Evolutionary conservation across 495 filamentous ascomycete species (phyloP).

Genomic region (Pseudomonodictys pantanalensis): DNA sequence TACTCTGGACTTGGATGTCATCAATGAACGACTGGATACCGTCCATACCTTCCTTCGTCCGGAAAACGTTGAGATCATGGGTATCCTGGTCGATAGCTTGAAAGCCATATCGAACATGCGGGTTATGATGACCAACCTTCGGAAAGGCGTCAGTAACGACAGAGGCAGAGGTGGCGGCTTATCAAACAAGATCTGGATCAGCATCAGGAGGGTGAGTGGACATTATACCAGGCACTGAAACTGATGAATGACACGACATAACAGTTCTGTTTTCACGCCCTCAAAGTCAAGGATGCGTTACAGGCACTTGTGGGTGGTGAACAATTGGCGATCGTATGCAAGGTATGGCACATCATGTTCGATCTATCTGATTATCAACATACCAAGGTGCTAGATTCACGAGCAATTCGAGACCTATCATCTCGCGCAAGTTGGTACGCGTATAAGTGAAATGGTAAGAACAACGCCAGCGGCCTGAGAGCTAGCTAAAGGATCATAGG

Average conservation of each 20-base stretch:
- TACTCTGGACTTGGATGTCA: slow-evolving; percentile 62
- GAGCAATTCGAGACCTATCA: slow-evolving; percentile 44
- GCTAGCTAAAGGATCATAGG: no score
- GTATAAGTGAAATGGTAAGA: slow-evolving; percentile 63
- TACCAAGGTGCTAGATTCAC: slow-evolving; percentile 35
- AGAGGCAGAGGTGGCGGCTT: slow-evolving; percentile 57
- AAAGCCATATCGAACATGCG: slow-evolving; percentile 78
- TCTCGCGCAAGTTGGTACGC: slow-evolving; percentile 64
- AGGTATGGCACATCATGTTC: no score
- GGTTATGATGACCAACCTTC: slow-evolving; percentile 64
- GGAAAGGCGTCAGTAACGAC: slow-evolving; percentile 68
- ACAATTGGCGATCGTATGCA: slow-evolving; percentile 53
- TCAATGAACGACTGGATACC: slow-evolving; percentile 70
- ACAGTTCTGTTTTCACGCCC: slow-evolving; percentile 63
- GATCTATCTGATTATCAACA: slow-evolving; percentile 2
- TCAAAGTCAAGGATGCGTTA: slow-evolving; percentile 66
- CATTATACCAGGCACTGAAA: not conserved
- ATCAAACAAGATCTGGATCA: slow-evolving; percentile 69
- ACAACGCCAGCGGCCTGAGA: no score
- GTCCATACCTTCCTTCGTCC: slow-evolving; percentile 66
- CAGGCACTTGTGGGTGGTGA: slow-evolving; percentile 58
- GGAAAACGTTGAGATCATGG: slow-evolving; percentile 60
- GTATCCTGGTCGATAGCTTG: slow-evolving; percentile 60
- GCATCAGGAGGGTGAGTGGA: slow-evolving; percentile 36
- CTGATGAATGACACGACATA: not conserved